Evolutionary conservation across 257 asterid genomes (phyloP), one percentile per base, ranked within the genome.

Genomic region (Fraxinus americana): DNA sequence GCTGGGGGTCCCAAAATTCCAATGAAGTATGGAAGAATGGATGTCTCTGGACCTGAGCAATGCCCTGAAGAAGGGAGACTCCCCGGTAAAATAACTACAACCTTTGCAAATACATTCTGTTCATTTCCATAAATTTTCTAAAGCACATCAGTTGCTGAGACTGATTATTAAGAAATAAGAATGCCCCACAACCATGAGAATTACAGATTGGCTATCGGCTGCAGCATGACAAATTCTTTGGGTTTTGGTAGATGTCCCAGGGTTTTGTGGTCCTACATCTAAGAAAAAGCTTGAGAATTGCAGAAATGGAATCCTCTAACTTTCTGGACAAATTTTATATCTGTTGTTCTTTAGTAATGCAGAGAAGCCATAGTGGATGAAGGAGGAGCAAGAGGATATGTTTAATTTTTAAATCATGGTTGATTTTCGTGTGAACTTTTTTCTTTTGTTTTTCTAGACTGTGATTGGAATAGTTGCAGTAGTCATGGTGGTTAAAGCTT

Each of bases 11-110:
- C 99, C 68, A 89, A 93, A 83, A 88, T 96, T 78, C 97, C 98
- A n/a, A 96, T 96, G 99, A 96, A 89, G 82, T 96, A 96, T 83
- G 99, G 98, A 78, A 89, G 99, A 87, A 94, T 90, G 23, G 98
- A 96, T 79, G 96, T 92, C 70, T 77, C 96, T 50, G 88, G n/a
- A 77, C 92, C 99, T 72, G 97, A 92, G 17, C 90, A 92, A 81
- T 92, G 98, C 82, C 99, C 99, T 72, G 99, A 96, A 86, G 99
- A 96, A 77, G 99, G 99, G 77, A 92, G 99, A 82, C 99, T 96
- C 75, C 99, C 99, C 38, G 97, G 99, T 95, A 85, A 83, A 81
- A n/a, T 82, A 35, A 52, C 76, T 82, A 54, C 32, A 13, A 17
- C 79, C 50, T 69, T 70, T 50, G 45, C 34, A 77, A n/a, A 59